These are phyloP conservation scores for Triticum monococcum DNA, from an alignment of 176 grass and related monocot genomes.

Conservation along the genomic window DNA sequence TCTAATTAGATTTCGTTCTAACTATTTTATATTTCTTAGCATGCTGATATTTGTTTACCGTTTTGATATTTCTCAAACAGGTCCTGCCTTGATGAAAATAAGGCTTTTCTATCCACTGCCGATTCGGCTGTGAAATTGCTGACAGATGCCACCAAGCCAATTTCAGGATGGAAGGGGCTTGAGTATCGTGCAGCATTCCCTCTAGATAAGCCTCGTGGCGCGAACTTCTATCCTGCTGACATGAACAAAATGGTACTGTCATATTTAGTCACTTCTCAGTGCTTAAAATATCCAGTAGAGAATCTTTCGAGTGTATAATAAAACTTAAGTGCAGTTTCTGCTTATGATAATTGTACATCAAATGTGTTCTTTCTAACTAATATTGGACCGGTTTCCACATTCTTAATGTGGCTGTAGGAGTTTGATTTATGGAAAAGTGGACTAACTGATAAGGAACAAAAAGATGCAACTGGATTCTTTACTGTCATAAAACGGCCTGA, in stretches of 20 bases:
- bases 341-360: not conserved
- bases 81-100: constrained; percentile 93
- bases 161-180: constrained; percentile 88
- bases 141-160: constrained; percentile 61
- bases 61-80: constrained; percentile 44
- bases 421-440: constrained; percentile 83
- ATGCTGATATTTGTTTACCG: constrained; percentile 3
- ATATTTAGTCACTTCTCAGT: not conserved
- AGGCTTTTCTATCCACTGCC: constrained; percentile 79
- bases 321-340: not conserved
- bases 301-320: not conserved
- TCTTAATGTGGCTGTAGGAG: constrained; percentile 54
- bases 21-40: constrained; percentile 4
- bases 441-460: constrained; percentile 59
- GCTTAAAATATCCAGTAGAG: constrained; percentile 2
- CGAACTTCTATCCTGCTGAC: constrained; percentile 96
- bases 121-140: constrained; percentile 85
- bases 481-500: constrained; percentile 70
- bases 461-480: constrained; percentile 82
- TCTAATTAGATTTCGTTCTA: constrained; percentile 2
- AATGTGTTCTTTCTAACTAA: constrained; percentile 2
- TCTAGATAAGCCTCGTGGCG: constrained; percentile 71
- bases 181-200: constrained; percentile 90
- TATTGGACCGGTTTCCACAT: not conserved
- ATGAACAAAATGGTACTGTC: constrained; percentile 84